These are phyloP conservation scores for Dothideomycetes sp. DNA, from an alignment of 2,329 filamentous ascomycete genomes.

Conservation along the genomic window DNA sequence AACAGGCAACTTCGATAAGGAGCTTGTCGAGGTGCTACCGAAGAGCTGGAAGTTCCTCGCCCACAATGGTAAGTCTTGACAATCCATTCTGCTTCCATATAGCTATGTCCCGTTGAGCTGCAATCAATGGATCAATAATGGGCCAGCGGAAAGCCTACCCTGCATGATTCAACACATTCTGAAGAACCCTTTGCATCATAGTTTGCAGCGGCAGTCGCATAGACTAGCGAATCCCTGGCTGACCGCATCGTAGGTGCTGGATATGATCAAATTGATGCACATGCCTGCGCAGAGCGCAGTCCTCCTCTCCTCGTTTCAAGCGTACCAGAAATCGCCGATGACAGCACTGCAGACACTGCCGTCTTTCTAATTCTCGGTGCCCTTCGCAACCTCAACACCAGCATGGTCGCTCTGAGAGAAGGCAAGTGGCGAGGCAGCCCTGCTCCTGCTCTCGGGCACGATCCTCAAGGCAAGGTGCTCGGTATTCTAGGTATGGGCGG, in stretches of 20 bases:
- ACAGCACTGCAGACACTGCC: conserved; percentile 70
- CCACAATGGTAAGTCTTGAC: conserved; percentile 31
- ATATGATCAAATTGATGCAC: conserved; percentile 71
- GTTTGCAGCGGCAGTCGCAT: too few relatives aligned
- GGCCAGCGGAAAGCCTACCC: too few relatives aligned
- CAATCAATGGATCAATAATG: too few relatives aligned
- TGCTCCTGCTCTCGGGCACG: conserved; percentile 52
- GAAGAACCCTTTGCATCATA: too few relatives aligned
- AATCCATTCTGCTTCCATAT: background rate
- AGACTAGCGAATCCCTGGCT: too few relatives aligned
- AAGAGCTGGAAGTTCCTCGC: conserved; percentile 27
- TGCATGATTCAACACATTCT: too few relatives aligned
- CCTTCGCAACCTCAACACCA: conserved; percentile 59
- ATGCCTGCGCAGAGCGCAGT: conserved; percentile 54
- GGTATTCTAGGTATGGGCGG: conserved; percentile 82
- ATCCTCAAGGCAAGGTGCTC: conserved; percentile 66
- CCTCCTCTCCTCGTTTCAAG: conserved; percentile 61
- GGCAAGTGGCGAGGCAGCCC: conserved; percentile 56
- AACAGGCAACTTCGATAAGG: conserved; percentile 61
- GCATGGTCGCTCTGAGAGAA: conserved; percentile 54
- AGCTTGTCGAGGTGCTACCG: conserved; percentile 47
- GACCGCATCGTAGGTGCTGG: conserved; percentile 53
- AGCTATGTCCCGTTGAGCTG: background rate
- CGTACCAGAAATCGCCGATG: conserved; percentile 68
- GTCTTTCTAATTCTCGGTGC: conserved; percentile 76